Evolutionary conservation across 768 basidiomycete species (phyloP).

Genomic region (Pleurotus salmoneostramineus): DNA sequence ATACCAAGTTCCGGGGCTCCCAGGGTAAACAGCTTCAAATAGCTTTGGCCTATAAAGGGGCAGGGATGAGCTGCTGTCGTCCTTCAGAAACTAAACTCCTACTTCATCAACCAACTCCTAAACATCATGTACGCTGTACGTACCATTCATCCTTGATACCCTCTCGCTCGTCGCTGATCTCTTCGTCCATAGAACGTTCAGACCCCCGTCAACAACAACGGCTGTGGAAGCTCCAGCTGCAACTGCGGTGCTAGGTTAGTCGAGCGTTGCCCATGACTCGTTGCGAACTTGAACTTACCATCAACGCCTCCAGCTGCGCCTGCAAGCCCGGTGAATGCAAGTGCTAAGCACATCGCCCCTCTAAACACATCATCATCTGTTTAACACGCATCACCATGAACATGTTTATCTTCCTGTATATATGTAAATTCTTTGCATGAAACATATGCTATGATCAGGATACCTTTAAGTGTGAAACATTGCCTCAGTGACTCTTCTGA

Average conservation of each 20-base stretch:
- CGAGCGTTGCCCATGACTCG: neutral
- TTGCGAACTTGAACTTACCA: neutral
- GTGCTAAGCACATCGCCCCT: slow-evolving; percentile 36
- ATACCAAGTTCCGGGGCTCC: slow-evolving; percentile 5
- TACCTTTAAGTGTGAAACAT: no score
- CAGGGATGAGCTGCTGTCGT: neutral
- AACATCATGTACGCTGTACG: slow-evolving; percentile 6
- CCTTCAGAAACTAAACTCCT: neutral
- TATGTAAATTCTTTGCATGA: neutral
- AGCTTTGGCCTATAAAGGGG: neutral
- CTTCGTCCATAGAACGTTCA: slow-evolving; percentile 24
- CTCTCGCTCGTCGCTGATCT: neutral
- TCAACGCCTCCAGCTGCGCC: slow-evolving; percentile 38
- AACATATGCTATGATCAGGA: neutral
- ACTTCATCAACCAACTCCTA: neutral
- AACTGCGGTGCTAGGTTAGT: slow-evolving; percentile 47
- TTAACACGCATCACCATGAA: neutral
- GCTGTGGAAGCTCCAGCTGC: slow-evolving; percentile 48
- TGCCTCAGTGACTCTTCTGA: no score
- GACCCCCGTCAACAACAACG: slow-evolving; percentile 34
- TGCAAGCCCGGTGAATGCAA: slow-evolving; percentile 67
- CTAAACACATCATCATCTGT: neutral
- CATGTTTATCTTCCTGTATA: neutral
- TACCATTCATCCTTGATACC: neutral
- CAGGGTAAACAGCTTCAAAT: slow-evolving; percentile 5